Base-by-base conservation (phyloP, 2,329 filamentous ascomycete genomes). In the Rosellinia necatrix region DNA sequence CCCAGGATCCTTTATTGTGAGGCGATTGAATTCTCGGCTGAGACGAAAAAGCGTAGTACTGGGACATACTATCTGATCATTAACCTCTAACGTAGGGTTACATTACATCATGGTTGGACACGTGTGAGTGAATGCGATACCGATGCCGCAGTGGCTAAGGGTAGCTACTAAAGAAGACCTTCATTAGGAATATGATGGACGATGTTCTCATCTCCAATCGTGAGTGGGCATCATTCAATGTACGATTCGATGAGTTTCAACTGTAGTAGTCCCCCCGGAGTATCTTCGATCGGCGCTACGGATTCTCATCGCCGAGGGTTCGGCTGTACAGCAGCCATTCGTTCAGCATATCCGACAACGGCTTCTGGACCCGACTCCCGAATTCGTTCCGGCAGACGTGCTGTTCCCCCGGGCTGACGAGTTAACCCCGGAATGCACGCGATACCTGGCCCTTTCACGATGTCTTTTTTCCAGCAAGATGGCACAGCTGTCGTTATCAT, bases 131-230 rank as follows among this genome's bases (percentile, higher is more conserved):
- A n/a, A 37, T 34, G n/a, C n/a, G n/a, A n/a, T n/a, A n/a, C n/a
- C n/a, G n/a, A n/a, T n/a, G n/a, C n/a, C n/a, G n/a, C n/a, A n/a
- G n/a, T n/a, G n/a, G n/a, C n/a, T n/a, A n/a, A n/a, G n/a, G n/a
- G n/a, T n/a, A n/a, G n/a, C n/a, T n/a, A n/a, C n/a, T n/a, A n/a
- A n/a, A n/a, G n/a, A n/a, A n/a, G n/a, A n/a, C n/a, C n/a, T n/a
- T n/a, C n/a, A 6, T 10, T 35, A 74, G 72, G 35, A 74, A 74
- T 53, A 73, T 75, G 71, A 75, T 75, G 73, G 71, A 75, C 64
- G 71, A 75, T 65, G 72, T 70, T 63, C 67, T 74, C n/a, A 72
- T 75, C 55, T 71, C 69, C 2, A 74, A 73, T 25, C 56, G 72
- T 72, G 44, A 42, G 68, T 64, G 4, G 12, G n/a, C 22, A 15